Evolutionary conservation across 768 basidiomycete species (phyloP), one percentile per base, ranked within the genome.

Genomic region (Lyophyllum atratum): DNA sequence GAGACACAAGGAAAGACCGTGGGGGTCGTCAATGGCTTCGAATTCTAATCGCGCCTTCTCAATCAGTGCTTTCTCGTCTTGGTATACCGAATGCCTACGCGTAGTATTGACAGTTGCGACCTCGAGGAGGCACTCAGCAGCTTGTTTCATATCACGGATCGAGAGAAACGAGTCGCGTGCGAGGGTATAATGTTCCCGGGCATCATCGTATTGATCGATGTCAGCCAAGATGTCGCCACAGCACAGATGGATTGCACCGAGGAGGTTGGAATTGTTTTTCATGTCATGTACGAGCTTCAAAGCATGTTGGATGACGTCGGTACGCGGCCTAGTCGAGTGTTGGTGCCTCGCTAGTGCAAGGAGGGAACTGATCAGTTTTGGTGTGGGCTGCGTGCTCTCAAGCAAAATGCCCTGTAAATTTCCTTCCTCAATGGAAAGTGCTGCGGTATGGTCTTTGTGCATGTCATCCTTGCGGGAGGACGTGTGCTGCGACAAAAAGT

Each of bases 401-500:
- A 44, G 24, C 8, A 25, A 14, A 11, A 22, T 44, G 1, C 9
- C 24, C 12, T 25, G 15, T 1, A 44, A 14, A 24, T 44, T 44
- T 4, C 24, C 43, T n/a, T 44, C 43, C 24, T 44, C 43, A 2
- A 14, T 22, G 7, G 11, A 44, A 44, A 44, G 6, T 2, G 59
- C 28, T 6, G 44, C 45, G 22, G n/a, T 21, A 17, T 59, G 11
- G 7, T 53, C 54, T 19, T 54, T 52, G 52, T 62, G 62, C 4
- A 15, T 24, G 11, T 34, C 37, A 26, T 62, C 54, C 25, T 57
- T 59, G 2, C 57, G 44, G 3, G 8, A 26, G 1, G 59, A 57
- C 24, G 55, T 47, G 40, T 67, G 61, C 10, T 51, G 31, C 3
- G 43, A 25, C 9, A 68, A 29, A 24, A 60, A 65, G 4, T 39